A percentile compares a stretch with the other conserved stretches of the same genome.
Evolutionary conservation across 768 basidiomycete genomes (phyloP).

Genomic region (Asterophora parasitica): DNA sequence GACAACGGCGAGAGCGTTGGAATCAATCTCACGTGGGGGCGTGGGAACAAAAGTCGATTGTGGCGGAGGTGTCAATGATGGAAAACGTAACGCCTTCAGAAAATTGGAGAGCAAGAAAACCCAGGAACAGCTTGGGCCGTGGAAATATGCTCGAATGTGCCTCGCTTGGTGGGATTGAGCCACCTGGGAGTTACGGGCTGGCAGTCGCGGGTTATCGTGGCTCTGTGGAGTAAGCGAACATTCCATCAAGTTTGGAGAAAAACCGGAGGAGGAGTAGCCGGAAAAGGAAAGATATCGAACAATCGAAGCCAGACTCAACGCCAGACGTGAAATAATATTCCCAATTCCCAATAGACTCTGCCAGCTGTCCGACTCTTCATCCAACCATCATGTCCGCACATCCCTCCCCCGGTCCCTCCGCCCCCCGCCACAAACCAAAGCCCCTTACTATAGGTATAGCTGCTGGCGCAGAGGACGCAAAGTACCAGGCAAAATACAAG

Average conservation of each 20-base stretch:
- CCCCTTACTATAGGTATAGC: constrained; percentile 57
- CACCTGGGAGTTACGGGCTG: too few species aligned
- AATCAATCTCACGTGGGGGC: background rate
- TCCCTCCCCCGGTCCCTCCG: constrained; percentile 49
- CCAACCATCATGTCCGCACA: constrained; percentile 63
- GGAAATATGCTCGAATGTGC: too few species aligned
- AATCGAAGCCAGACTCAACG: constrained; percentile 31
- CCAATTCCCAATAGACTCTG: constrained; percentile 27
- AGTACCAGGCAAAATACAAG: constrained; percentile 85
- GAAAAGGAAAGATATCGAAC: constrained; percentile 36
- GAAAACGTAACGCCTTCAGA: background rate
- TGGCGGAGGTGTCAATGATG: background rate
- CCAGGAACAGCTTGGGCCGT: too few species aligned
- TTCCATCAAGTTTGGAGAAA: constrained; percentile 2
- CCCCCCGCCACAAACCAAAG: constrained; percentile 44
- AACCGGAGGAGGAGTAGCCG: constrained; percentile 22
- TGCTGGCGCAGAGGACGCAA: constrained; percentile 78
- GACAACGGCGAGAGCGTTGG: background rate
- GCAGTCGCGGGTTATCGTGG: too few species aligned
- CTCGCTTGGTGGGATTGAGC: too few species aligned
- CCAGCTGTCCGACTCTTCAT: constrained; percentile 35
- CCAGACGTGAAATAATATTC: constrained; percentile 25
- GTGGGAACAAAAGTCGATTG: background rate
- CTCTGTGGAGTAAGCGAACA: background rate
- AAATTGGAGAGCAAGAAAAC: too few species aligned